Evolutionary conservation across 2,329 filamentous ascomycete genomes (phyloP), one percentile per base, ranked within the genome.

Genomic region (Fonsecaea monophora): DNA sequence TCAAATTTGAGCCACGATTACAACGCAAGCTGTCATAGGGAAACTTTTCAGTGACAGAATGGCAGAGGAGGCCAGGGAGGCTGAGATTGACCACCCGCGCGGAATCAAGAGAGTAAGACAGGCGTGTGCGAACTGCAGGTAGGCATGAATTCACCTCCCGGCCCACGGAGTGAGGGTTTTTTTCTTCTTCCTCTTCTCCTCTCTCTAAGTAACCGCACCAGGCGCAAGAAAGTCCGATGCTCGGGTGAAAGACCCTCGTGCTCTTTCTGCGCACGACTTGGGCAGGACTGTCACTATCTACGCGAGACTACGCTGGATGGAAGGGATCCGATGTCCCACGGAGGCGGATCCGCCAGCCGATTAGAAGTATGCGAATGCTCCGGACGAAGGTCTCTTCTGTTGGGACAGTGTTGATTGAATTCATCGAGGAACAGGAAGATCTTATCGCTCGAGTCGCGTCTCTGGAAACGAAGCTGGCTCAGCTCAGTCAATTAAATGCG

Each of bases 181-280:
- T 32, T 32, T 59, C 13, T 37, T 30, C 25, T 25, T 38, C 13
- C 10, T 30, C 2, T 25, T 38, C 13, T 18, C 55, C 21, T 18
- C 35, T 12, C 18, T n/a, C 12, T 34, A 59, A 48, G 13, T 10
- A 15, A 56, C 32, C 18, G 4, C 4, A 48, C 42, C 42, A 48
- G 53, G 8, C 30, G 30, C 30, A 56, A 56, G 32, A 56, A 56
- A 34, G 18, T 34, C 7, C 18, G 53, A 35, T 56, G 53, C 32
- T 56, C 53, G n/a, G 53, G 53, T 34, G 53, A 56, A 56, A 56
- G 32, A 13, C 53, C 53, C n/a, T 25, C 32, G 8, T 56, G 53
- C 53, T 25, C 53, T n/a, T 56, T 56, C 53, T 56, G 53, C 32
- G 32, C 53, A 25, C 21, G 53, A 10, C 53, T 56, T 32, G 13